Evolutionary conservation across 169 alveolate species (phyloP), one percentile per base, ranked within the genome.

Genomic region (Pseudocohnilembus persalinus): DNA sequence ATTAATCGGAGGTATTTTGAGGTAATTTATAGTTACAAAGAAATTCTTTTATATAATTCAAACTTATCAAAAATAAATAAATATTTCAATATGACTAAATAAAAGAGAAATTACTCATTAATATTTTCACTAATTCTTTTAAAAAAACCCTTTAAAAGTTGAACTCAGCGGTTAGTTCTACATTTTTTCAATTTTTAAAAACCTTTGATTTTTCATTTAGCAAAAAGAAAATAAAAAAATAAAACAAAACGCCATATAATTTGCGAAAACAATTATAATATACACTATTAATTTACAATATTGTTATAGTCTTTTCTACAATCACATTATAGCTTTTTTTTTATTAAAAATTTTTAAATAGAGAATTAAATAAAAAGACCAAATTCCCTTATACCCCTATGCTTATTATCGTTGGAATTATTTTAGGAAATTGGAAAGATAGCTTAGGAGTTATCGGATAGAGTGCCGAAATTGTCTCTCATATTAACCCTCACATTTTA

Each of bases 401-500:
- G 90, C 80, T 85, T 49, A 31, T 85, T 28, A 29, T 80, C 16
- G 77, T 81, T 24, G 90, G 90, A 27, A 64, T 85, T n/a, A 26
- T 85, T 1, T 64, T 85, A 24, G 90, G 87, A 34, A 34, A 72
- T 73, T 79, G 64, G 29, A 35, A 76, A 6, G 64, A 32, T 28
- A 29, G 27, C 74, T 49, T 79, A 35, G 25, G 84, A 73, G 35
- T 34, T 28, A 74, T 85, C 24, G 90, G 90, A 27, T 20, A 49
- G n/a, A 85, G 90, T 80, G 83, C 90, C 27, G 80, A 81, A 31
- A 63, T 81, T 32, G n/a, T 81, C 30, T 73, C 85, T 72, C 85
- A 76, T 34, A 82, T 87, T 73, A 76, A 87, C 30, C 91, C 91
- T 4, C 92, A 89, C 31, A 49, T 85, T 64, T 82, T 89, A 32